Evolutionary conservation across 1,284 basidiomycete genomes (phyloP), one percentile per base, ranked within the genome.

Genomic region (Anthracocystis walkeri): DNA sequence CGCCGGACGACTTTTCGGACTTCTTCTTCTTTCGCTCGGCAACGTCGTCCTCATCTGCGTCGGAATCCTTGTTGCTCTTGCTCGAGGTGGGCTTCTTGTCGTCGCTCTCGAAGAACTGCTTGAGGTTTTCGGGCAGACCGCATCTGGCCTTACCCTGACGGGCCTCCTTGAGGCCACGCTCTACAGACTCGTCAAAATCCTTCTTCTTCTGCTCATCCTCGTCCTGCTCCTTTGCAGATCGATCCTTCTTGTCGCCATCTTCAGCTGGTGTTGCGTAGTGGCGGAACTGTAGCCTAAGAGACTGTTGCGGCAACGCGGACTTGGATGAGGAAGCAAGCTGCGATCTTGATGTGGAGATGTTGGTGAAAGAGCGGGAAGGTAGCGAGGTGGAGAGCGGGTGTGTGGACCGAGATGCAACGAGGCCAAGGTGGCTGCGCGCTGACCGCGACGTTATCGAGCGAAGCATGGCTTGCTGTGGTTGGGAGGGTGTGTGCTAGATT

Each of bases 121-220:
- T 80, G 64, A 82, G 66, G 33, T 72, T 76, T 38, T 80, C 70
- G 12, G 80, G 80, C 1, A 82, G 62, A n/a, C 59, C 55, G 18
- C 70, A 68, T 50, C 59, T 38, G n/a, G 68, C 42, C 40, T 77
- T 75, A 40, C 77, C 68, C 52, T 75, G 62, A 42, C 78, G 78
- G n/a, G 78, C 80, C 59, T 81, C 76, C 46, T 72, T 62, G 49
- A 82, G 66, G 16, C 80, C 80, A 23, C 74, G 67, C 58, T 82
- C 74, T 55, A 82, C 65, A 1, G 70, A 77, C 51, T 80, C 72
- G 21, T 77, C 71, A 29, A 80, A 79, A 16, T 78, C 76, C 60
- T 56, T 68, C 60, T 74, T 68, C 41, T 78, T 71, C 42, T 67
- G 51, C 11, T 71, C 70, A 7, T 70, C 58, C 12, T 74, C 52